These are phyloP conservation scores for Trichodelitschia bisporula DNA, from an alignment of 495 filamentous ascomycete species.

Conservation along the genomic window DNA sequence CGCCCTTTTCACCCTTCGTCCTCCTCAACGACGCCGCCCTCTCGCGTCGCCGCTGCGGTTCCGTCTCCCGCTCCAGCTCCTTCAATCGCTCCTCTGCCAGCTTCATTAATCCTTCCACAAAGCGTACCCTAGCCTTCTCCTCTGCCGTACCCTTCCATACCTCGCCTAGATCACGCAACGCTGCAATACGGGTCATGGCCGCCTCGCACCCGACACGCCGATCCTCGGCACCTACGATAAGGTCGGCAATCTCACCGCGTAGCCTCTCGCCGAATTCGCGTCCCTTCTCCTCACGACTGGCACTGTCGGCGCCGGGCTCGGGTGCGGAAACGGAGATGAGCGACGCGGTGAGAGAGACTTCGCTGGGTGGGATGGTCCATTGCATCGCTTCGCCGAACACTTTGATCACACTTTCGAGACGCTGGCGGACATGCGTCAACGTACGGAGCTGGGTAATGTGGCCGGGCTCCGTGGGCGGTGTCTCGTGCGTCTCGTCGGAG, in stretches of 20 bases:
- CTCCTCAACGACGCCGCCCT: too few relatives aligned
- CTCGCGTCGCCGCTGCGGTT: conserved; percentile 3
- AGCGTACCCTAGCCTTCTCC: conserved; percentile 57
- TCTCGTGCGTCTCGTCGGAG: neutral
- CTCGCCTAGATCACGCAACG: conserved; percentile 39
- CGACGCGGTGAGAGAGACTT: conserved; percentile 31
- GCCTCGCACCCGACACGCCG: conserved; percentile 24
- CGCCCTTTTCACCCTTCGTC: too few relatives aligned
- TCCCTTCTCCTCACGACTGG: conserved; percentile 53
- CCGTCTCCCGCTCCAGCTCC: conserved; percentile 6
- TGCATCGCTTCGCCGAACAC: conserved; percentile 85
- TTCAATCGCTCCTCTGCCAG: conserved; percentile 22
- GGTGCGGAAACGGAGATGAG: conserved; percentile 66
- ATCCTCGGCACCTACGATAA: conserved; percentile 26
- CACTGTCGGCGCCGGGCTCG: conserved; percentile 31
- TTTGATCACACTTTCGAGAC: conserved; percentile 65
- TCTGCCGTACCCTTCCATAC: conserved; percentile 93
- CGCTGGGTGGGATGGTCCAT: conserved; percentile 66
- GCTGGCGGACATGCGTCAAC: conserved; percentile 51
- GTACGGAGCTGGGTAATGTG: conserved; percentile 61
- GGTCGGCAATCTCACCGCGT: conserved; percentile 40
- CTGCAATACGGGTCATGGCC: conserved; percentile 43
- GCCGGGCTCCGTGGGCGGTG: conserved; percentile 7
- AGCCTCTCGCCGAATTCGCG: conserved; percentile 44
- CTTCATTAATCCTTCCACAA: conserved; percentile 53